These are phyloP conservation scores for Prototheca stagnorum DNA, from an alignment of 163 green algal species.

Conservation along the genomic window DNA sequence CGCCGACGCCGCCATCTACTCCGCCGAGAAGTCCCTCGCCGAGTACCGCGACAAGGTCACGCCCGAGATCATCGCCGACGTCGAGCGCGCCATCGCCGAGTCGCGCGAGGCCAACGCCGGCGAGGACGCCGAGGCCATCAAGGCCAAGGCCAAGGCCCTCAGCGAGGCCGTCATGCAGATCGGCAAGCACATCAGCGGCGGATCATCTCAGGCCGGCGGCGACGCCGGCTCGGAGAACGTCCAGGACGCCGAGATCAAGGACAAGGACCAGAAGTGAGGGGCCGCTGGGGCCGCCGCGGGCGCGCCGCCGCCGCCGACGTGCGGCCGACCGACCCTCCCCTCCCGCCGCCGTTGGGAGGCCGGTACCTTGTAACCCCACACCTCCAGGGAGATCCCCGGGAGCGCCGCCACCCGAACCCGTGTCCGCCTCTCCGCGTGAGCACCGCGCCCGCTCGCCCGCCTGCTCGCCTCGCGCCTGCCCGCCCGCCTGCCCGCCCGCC, in stretches of 20 bases:
- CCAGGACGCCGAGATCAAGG: not conserved
- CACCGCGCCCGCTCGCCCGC: no score
- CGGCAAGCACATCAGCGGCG: not conserved
- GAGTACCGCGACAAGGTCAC: conserved; percentile 87
- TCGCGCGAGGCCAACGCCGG: conserved; percentile 6
- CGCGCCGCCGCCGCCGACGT: no score
- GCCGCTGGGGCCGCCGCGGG: no score
- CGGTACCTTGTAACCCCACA: no score
- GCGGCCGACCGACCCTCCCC: no score
- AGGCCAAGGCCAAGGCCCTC: not conserved
- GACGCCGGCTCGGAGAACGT: not conserved
- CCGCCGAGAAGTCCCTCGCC: conserved; percentile 62
- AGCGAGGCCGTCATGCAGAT: not conserved
- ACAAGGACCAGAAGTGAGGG: not conserved
- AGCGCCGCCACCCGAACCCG: no score
- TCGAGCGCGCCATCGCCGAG: conserved; percentile 55
- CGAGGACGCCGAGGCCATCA: not conserved
- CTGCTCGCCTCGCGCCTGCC: no score
- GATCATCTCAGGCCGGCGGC: no score
- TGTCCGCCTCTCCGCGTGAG: no score
- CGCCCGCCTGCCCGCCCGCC: no score
- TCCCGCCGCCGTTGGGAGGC: no score
- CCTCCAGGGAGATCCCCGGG: not conserved
- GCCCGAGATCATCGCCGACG: conserved; percentile 62
- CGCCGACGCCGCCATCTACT: conserved; percentile 83